Evolutionary conservation across 225 moss, liverwort and hornwort species (phyloP).

Genomic region (Antitrichia curtipendula): DNA sequence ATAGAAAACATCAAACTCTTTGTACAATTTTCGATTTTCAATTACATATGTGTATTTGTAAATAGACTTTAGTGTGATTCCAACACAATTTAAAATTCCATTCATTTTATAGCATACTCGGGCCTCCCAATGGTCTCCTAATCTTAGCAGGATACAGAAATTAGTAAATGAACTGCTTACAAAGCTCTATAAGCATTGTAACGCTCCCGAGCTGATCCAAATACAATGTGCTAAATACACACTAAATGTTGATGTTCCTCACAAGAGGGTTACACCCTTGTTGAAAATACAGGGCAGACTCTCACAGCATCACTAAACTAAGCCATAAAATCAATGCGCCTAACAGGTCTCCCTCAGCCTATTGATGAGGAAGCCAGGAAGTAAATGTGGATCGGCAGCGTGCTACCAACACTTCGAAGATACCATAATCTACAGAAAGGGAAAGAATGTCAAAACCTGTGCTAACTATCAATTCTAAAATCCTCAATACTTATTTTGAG

Average conservation of each 20-base stretch:
- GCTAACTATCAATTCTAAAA: background rate
- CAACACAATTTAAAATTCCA: no score
- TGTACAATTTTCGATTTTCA: no score
- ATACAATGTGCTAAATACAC: background rate
- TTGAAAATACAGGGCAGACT: background rate
- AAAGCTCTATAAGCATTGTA: background rate
- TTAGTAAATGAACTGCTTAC: background rate
- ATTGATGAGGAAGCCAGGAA: background rate
- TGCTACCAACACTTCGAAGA: background rate
- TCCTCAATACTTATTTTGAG: constrained; percentile 26
- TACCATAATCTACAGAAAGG: constrained; percentile 1
- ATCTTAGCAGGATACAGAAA: no score
- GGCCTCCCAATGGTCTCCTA: no score
- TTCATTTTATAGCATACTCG: no score
- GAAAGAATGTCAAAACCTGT: constrained; percentile 6
- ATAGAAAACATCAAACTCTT: no score
- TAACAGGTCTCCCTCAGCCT: background rate
- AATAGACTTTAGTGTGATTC: no score
- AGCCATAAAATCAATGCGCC: background rate
- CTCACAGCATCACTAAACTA: background rate
- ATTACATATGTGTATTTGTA: no score
- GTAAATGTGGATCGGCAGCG: background rate
- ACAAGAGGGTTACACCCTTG: background rate
- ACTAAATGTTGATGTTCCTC: background rate
- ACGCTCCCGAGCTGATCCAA: background rate